Evolutionary conservation across 2,329 filamentous ascomycete species (phyloP).

Genomic region (Colletotrichum godetiae): DNA sequence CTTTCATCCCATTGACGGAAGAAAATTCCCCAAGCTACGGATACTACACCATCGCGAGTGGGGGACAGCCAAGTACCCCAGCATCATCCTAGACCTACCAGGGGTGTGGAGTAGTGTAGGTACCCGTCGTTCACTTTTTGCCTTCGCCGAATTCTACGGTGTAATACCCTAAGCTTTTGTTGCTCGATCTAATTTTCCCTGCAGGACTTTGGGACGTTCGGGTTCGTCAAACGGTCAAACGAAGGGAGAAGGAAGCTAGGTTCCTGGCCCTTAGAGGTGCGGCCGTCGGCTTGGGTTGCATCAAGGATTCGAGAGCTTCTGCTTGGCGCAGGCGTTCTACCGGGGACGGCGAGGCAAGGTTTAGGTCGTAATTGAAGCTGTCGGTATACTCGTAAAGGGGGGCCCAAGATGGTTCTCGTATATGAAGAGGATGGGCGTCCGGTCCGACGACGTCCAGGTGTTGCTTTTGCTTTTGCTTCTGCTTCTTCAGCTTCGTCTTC

Average conservation of each 20-base stretch:
- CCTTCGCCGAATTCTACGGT: neutral
- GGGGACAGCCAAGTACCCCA: neutral
- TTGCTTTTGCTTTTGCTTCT: neutral
- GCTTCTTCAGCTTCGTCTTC: neutral
- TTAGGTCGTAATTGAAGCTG: neutral
- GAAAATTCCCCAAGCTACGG: constrained; percentile 15
- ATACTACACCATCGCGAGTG: neutral
- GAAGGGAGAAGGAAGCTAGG: neutral
- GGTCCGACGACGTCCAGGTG: neutral
- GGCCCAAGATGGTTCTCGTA: neutral
- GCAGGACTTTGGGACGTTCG: neutral
- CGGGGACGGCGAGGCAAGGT: neutral
- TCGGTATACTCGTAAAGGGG: neutral
- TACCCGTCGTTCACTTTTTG: neutral
- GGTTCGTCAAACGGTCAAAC: neutral
- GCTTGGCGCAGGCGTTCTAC: neutral
- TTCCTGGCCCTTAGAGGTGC: neutral
- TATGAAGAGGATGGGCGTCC: neutral
- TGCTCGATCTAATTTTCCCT: neutral
- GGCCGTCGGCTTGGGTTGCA: neutral
- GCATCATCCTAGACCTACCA: constrained; percentile 24
- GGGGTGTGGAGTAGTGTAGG: neutral
- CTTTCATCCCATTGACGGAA: constrained; percentile 31
- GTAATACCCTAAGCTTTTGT: neutral
- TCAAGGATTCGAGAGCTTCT: neutral